These are phyloP conservation scores for Penicillium sp. DNA, from an alignment of 2,329 filamentous ascomycete genomes.

Conservation along the genomic window DNA sequence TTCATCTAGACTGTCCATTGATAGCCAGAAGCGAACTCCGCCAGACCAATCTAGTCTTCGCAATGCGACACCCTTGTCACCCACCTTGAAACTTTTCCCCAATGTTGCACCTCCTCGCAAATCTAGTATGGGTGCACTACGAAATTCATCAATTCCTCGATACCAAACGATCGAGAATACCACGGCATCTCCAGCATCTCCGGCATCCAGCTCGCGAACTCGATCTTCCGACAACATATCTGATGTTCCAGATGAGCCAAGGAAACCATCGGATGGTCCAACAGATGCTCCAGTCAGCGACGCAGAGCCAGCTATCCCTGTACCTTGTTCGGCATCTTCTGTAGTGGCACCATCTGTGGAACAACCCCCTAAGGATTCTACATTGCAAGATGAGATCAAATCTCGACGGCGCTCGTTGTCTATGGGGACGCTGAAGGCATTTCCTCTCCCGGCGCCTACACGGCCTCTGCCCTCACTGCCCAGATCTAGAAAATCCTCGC, in stretches of 20 bases:
- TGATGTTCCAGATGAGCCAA: background rate
- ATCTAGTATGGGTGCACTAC: constrained; percentile 29
- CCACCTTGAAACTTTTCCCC: constrained; percentile 34
- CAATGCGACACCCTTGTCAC: constrained; percentile 15
- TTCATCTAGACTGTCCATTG: background rate
- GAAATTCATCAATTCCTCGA: constrained; percentile 21
- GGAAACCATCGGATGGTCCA: background rate
- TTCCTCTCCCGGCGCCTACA: constrained; percentile 37
- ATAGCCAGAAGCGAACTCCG: constrained; percentile 2
- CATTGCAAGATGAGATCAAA: constrained; percentile 5
- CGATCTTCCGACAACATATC: background rate
- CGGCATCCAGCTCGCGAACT: background rate
- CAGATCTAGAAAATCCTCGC: constrained; percentile 8
- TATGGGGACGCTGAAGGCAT: constrained; percentile 29
- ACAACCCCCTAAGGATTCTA: background rate
- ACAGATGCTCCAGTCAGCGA: background rate
- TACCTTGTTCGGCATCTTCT: background rate
- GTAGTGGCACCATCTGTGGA: background rate
- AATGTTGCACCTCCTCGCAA: constrained; percentile 32
- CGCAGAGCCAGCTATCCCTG: background rate
- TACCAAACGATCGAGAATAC: constrained; percentile 13
- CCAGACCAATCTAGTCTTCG: constrained; percentile 11
- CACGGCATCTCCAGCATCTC: background rate
- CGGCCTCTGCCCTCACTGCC: constrained; percentile 36
- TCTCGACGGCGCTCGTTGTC: constrained; percentile 25